These are phyloP conservation scores for Lactarius evosmus DNA, from an alignment of 768 basidiomycete species.

Conservation along the genomic window DNA sequence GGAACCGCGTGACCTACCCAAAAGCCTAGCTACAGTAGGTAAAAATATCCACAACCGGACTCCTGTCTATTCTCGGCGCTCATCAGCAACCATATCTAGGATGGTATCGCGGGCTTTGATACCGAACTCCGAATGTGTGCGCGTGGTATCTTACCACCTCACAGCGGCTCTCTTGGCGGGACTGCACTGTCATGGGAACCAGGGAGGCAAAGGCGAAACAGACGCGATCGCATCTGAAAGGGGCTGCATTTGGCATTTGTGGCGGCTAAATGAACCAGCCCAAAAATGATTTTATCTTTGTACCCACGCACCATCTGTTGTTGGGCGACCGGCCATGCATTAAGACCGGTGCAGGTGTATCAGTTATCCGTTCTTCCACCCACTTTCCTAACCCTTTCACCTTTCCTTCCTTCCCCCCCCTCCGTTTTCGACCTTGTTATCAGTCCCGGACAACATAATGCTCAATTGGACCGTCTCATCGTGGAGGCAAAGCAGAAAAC, in stretches of 20 bases:
- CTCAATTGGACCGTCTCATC: neutral
- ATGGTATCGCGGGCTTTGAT: neutral
- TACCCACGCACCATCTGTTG: neutral
- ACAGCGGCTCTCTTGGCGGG: neutral
- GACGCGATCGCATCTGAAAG: neutral
- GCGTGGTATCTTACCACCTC: neutral
- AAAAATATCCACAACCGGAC: neutral
- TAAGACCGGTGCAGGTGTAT: conserved; percentile 1
- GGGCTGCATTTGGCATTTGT: neutral
- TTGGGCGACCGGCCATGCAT: neutral
- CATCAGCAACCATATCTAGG: neutral
- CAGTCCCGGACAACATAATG: neutral
- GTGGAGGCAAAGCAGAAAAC: neutral
- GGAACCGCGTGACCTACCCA: neutral
- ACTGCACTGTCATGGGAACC: conserved; percentile 16
- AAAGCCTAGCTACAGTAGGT: neutral
- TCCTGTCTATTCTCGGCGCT: neutral
- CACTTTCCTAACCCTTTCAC: neutral
- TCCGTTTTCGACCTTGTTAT: neutral
- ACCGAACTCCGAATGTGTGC: neutral
- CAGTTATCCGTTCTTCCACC: neutral
- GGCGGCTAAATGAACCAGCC: neutral
- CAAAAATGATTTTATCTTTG: neutral
- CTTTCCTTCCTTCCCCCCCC: too few relatives aligned
- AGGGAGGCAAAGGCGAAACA: neutral